Base-by-base conservation (phyloP, 164 flowering plant species). In the Tetrastigma voinierianum region DNA sequence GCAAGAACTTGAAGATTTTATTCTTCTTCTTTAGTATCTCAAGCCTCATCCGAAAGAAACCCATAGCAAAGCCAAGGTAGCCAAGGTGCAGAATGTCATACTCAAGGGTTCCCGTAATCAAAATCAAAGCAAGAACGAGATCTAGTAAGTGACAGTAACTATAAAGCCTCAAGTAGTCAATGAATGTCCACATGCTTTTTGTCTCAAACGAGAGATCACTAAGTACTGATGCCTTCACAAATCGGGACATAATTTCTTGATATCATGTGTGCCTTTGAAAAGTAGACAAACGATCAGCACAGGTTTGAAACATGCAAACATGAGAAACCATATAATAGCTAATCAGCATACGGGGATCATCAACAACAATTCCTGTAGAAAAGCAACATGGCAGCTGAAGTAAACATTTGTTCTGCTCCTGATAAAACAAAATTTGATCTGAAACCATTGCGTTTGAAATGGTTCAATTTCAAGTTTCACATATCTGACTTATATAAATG, bases 51-150 rank as follows among this genome's bases (percentile, higher is more conserved):
- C 97, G 84, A 76, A 89, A 89, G 69, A 90, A 90, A 9, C 83
- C 79, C 40, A 90, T 80, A 62, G 97, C 97, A 78, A 89, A 90
- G 6, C 84, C 88, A 57, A 90, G 94, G 79, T 89, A 90, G 14
- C 94, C 97, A 62, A 90, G 91, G 74, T 90, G 94, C 69, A 90
- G 77, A 63, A 89, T 76, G 68, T 90, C 97, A 74, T 89, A 90
- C 71, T 90, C 97, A 15, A 90, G 88, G 20, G 97, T 90, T 66
- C 97, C 97, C 47, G 94, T 90, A 20, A 87, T 78, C 64, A 90
- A 71, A 53, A 90, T 84, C 76, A 89, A 76, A 52, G 82, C 72
- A 56, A 90, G 90, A 59, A 89, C 94, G 32, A 90, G 84, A 79
- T 90, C 92, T 69, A 89, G 72, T 44, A 89, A 75, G 70, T 90